phyloP scores from a whole-genome alignment of 345 rosid genomes.

The Punica granatum region DNA sequence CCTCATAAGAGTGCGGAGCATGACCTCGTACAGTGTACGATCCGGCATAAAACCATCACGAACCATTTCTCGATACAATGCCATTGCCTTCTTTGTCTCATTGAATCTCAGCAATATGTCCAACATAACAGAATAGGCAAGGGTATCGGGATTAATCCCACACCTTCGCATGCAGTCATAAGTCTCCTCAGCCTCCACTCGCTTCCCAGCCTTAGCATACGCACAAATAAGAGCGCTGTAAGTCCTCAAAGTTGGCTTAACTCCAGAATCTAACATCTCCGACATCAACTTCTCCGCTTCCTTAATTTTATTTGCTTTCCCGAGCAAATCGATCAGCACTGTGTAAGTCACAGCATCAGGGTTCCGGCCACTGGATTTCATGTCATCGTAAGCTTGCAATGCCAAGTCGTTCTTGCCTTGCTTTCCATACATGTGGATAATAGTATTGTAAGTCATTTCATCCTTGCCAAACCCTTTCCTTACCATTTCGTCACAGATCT shows the following conservation, averaged over 20 bases:
- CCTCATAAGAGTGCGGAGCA: slow-evolving; percentile 45
- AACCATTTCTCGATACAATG: slow-evolving; percentile 61
- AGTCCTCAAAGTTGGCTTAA: slow-evolving; percentile 80
- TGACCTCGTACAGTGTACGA: slow-evolving; percentile 39
- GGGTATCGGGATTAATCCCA: slow-evolving; percentile 72
- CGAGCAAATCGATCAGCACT: slow-evolving; percentile 83
- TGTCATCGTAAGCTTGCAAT: slow-evolving; percentile 65
- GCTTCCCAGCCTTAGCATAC: slow-evolving; percentile 88
- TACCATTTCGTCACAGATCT: slow-evolving; percentile 65
- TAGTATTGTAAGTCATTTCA: slow-evolving; percentile 86
- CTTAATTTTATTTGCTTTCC: slow-evolving; percentile 62
- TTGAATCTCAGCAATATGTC: slow-evolving; percentile 63
- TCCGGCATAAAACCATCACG: slow-evolving; percentile 51
- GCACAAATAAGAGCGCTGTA: slow-evolving; percentile 94
- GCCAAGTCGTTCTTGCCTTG: slow-evolving; percentile 71
- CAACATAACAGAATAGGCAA: slow-evolving; percentile 86
- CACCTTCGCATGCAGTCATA: slow-evolving; percentile 70
- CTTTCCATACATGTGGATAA: slow-evolving; percentile 96
- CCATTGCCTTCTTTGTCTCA: slow-evolving; percentile 51
- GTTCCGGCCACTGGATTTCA: slow-evolving; percentile 59
- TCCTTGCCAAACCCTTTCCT: slow-evolving; percentile 68
- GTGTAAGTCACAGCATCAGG: slow-evolving; percentile 94
- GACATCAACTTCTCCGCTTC: slow-evolving; percentile 81
- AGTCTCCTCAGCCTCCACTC: slow-evolving; percentile 66
- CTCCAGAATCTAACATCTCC: slow-evolving; percentile 77